Evolutionary conservation across 257 asterid species (phyloP).

Genomic region (Misopates orontium): DNA sequence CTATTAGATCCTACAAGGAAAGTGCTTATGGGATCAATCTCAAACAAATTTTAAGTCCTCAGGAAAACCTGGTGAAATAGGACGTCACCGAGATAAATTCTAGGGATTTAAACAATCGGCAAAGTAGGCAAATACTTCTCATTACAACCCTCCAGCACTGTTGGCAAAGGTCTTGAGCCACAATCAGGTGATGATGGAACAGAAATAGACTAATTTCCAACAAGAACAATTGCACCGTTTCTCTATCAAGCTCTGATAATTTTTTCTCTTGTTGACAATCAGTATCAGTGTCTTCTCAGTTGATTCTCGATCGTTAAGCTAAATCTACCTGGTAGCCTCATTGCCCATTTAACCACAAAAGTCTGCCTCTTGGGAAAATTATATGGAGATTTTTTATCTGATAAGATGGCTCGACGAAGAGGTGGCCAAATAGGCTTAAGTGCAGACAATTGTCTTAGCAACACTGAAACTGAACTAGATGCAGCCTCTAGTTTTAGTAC

Average conservation of each 20-base stretch:
- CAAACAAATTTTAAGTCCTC: too few relatives aligned
- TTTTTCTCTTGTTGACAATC: slow-evolving; percentile 31
- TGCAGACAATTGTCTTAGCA: slow-evolving; percentile 63
- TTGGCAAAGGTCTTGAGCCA: too few relatives aligned
- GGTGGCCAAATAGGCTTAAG: slow-evolving; percentile 89
- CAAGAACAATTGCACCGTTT: too few relatives aligned
- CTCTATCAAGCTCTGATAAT: slow-evolving; percentile 45
- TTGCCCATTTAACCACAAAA: slow-evolving; percentile 89
- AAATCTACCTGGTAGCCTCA: slow-evolving; percentile 71
- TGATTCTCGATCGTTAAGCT: slow-evolving; percentile 45
- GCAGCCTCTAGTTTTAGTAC: too few relatives aligned
- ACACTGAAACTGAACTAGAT: slow-evolving; percentile 49
- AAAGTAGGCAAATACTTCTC: slow-evolving; percentile 83
- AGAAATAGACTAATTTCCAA: too few relatives aligned
- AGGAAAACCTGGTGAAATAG: too few relatives aligned
- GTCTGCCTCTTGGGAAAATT: slow-evolving; percentile 42
- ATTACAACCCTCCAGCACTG: slow-evolving; percentile 69
- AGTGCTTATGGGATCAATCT: not conserved
- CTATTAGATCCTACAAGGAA: not conserved
- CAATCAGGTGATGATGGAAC: too few relatives aligned
- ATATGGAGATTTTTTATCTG: slow-evolving; percentile 35
- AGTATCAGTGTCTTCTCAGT: slow-evolving; percentile 31
- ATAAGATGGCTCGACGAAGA: slow-evolving; percentile 59
- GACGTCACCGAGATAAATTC: too few relatives aligned
- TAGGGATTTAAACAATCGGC: slow-evolving; percentile 64